These are phyloP conservation scores for Solanum microdontum DNA, from an alignment of 257 asterid species.

Conservation along the genomic window DNA sequence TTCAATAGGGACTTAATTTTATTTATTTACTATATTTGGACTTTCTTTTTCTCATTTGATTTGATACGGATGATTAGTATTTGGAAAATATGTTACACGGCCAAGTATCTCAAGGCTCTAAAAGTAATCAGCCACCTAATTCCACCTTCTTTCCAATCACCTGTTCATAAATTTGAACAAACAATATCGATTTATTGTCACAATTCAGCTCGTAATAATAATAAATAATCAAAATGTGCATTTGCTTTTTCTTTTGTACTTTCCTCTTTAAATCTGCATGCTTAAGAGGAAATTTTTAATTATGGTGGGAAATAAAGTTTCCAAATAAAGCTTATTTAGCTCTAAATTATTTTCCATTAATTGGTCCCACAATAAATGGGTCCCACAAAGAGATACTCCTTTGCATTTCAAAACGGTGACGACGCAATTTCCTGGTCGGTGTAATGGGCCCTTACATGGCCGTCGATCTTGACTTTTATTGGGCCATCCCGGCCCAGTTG, in stretches of 20 bases:
- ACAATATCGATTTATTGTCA: neutral
- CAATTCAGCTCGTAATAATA: neutral
- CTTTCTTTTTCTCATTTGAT: neutral
- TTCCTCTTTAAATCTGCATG: neutral
- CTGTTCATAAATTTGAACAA: neutral
- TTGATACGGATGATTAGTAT: neutral
- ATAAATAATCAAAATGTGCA: neutral
- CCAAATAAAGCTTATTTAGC: neutral
- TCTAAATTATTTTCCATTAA: neutral
- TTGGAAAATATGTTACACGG: neutral
- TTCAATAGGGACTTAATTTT: neutral
- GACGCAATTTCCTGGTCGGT: neutral
- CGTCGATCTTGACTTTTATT: constrained; percentile 9
- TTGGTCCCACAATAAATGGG: neutral
- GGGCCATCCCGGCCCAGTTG: neutral
- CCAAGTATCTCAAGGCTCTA: neutral
- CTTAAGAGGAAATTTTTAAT: neutral
- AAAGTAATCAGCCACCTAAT: neutral
- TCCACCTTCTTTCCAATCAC: neutral
- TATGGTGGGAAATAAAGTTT: neutral
- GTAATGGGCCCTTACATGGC: neutral
- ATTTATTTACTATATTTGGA: neutral
- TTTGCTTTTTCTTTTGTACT: neutral
- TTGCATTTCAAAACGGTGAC: neutral
- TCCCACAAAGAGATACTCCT: neutral